phyloP scores from a whole-genome alignment of 1,139 yeast species.

The Eremothecium coryli region DNA sequence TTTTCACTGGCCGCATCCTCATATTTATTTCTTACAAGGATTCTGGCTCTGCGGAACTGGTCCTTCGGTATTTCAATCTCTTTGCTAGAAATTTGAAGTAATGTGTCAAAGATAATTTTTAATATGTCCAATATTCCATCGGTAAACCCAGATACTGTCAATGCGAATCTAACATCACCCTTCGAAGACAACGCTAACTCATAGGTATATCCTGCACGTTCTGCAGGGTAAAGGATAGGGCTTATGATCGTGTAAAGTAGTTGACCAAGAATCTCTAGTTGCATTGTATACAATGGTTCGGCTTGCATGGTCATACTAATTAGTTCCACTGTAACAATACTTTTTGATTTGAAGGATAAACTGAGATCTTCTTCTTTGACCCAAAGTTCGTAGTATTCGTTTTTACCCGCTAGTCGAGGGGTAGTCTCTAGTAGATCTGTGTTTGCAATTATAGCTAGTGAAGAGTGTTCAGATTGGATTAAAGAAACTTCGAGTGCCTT shows the following conservation, averaged over 20 bases:
- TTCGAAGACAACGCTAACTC: slow-evolving; percentile 42
- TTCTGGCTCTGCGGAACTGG: slow-evolving; percentile 38
- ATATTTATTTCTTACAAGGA: slow-evolving; percentile 38
- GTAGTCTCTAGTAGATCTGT: slow-evolving; percentile 17
- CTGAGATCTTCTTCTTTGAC: slow-evolving; percentile 31
- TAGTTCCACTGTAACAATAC: slow-evolving; percentile 40
- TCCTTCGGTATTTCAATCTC: slow-evolving; percentile 24
- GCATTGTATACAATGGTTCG: slow-evolving; percentile 33
- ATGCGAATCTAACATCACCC: slow-evolving; percentile 41
- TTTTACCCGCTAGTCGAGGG: slow-evolving; percentile 29
- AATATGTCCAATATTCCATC: slow-evolving; percentile 30
- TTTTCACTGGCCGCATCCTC: slow-evolving; percentile 33
- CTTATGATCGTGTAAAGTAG: slow-evolving; percentile 36
- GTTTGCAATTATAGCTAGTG: slow-evolving; percentile 30
- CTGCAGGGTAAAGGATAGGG: slow-evolving; percentile 41
- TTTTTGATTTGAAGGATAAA: slow-evolving; percentile 24
- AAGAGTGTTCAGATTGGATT: slow-evolving; percentile 23
- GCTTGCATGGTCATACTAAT: slow-evolving; percentile 26
- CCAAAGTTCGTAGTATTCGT: slow-evolving; percentile 44
- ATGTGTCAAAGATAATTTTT: slow-evolving; percentile 10
- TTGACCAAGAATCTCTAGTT: slow-evolving; percentile 43
- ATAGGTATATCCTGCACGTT: slow-evolving; percentile 46
- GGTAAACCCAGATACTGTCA: slow-evolving; percentile 43
- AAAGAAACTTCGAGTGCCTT: slow-evolving; percentile 25
- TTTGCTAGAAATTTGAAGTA: slow-evolving; percentile 12